phyloP scores from a whole-genome alignment of 192 early-diverging fungal genomes.

The Backusella tarrabulga region DNA sequence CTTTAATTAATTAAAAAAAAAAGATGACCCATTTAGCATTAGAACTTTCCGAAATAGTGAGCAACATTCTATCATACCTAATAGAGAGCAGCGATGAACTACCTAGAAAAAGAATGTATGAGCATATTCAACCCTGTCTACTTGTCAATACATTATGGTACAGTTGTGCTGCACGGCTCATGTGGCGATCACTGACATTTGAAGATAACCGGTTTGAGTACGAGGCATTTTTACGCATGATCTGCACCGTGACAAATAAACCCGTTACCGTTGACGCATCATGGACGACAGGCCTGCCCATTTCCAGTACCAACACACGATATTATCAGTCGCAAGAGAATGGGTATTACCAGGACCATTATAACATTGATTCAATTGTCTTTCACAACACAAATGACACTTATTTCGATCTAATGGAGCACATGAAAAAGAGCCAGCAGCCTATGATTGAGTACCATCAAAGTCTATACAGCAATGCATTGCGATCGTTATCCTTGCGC shows the following conservation, averaged over 20 bases:
- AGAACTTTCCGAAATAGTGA: slow-evolving; percentile 46
- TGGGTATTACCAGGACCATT: background rate
- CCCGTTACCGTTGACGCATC: slow-evolving; percentile 4
- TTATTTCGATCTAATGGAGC: background rate
- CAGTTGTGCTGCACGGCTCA: slow-evolving; percentile 29
- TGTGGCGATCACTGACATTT: slow-evolving; percentile 31
- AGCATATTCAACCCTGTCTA: slow-evolving; percentile 21
- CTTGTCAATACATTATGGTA: slow-evolving; percentile 35
- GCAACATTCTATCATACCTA: slow-evolving; percentile 45
- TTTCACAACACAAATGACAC: background rate
- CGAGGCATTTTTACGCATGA: slow-evolving; percentile 15
- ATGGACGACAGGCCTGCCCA: background rate
- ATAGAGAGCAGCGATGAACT: slow-evolving; percentile 6
- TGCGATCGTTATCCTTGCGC: slow-evolving; percentile 29
- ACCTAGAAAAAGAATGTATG: slow-evolving; percentile 2
- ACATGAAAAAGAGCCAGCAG: background rate
- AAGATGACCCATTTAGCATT: slow-evolving; percentile 15
- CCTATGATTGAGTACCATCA: background rate
- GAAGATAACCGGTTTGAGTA: slow-evolving; percentile 28
- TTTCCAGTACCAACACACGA: background rate
- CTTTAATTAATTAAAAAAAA: background rate
- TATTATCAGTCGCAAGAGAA: background rate
- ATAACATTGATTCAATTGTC: background rate
- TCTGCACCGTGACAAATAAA: slow-evolving; percentile 10
- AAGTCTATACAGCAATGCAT: slow-evolving; percentile 7